A percentile compares a stretch with the other conserved stretches of the same genome.
Evolutionary conservation across 2,329 filamentous ascomycete genomes (phyloP).

Genomic region (Chaetomium globosum): DNA sequence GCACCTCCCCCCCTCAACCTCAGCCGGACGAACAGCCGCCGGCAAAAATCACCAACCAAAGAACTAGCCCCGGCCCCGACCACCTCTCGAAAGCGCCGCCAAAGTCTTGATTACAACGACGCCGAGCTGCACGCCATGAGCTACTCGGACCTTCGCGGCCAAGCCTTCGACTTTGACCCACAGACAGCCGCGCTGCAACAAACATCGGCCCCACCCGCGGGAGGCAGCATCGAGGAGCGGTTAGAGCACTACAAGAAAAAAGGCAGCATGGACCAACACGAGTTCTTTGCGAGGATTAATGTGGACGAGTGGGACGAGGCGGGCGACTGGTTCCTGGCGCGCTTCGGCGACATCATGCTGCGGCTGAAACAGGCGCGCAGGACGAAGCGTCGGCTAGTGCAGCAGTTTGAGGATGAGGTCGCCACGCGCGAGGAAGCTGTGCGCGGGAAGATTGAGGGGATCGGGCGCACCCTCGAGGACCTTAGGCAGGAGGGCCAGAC

Average conservation of each 20-base stretch:
- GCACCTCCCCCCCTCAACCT: slow-evolving; percentile 24
- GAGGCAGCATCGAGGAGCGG: slow-evolving; percentile 51
- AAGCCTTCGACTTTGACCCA: slow-evolving; percentile 62
- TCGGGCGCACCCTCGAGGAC: slow-evolving; percentile 57
- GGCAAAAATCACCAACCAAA: slow-evolving; percentile 28
- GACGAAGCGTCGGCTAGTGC: slow-evolving; percentile 53
- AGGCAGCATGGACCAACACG: slow-evolving; percentile 48
- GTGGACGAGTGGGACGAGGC: slow-evolving; percentile 62
- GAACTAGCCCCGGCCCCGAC: slow-evolving; percentile 24
- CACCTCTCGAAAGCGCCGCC: slow-evolving; percentile 44
- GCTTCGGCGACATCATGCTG: slow-evolving; percentile 55
- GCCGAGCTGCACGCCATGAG: slow-evolving; percentile 57
- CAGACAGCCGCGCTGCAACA: slow-evolving; percentile 48
- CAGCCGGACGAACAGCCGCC: slow-evolving; percentile 30
- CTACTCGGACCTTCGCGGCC: slow-evolving; percentile 53
- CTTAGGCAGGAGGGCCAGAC: slow-evolving; percentile 60
- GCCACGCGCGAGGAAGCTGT: slow-evolving; percentile 58
- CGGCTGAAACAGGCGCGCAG: slow-evolving; percentile 53
- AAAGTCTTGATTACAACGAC: slow-evolving; percentile 60
- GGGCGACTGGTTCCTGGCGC: slow-evolving; percentile 62
- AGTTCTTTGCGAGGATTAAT: slow-evolving; percentile 57
- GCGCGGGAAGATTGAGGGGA: slow-evolving; percentile 55
- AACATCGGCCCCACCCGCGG: slow-evolving; percentile 38
- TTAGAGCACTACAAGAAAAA: slow-evolving; percentile 55
- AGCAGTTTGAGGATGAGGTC: slow-evolving; percentile 59